Base-by-base conservation (phyloP, 768 basidiomycete species). In the Agaricus subrufescens region DNA sequence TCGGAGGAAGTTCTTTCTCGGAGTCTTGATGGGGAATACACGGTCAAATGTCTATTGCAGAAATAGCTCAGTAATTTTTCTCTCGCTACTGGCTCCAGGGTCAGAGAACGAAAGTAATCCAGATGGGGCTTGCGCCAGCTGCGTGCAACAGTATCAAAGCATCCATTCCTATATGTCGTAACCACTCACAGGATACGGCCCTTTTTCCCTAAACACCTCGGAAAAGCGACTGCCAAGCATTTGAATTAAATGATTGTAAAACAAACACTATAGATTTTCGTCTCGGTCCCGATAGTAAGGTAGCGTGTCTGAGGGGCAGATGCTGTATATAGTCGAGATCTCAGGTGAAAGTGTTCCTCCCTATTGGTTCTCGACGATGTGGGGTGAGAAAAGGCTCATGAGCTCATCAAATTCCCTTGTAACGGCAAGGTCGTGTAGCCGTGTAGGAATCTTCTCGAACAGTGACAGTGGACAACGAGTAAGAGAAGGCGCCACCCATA, bases 1-100 rank as follows among this genome's bases (percentile, higher is more conserved):
- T 38, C 25, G 53, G 53, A 54, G 53, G 53, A 54, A 46, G 34
- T 46, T 46, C 53, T 46, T 47, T 37, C 37, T 46, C 53, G 39
- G 39, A 40, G 12, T 15, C 15, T 39, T 19, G 19, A 30, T 39
- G 11, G 43, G n/a, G 46, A 40, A 8, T 49, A 55, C 54, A 55
- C 49, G 55, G 15, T 37, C 25, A 19, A 26, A 40, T 19, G 30
- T 12, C 12, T 10, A 9, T 37, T 30, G 38, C 31, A 37, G 12
- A 3, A 11, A 19, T 4, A 2, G 15, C 25, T 44, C 23, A n/a
- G 49, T 23, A 56, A 50, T 56, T 47, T 46, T 31, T 55, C 42
- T 47, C 54, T 48, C 25, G 27, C 15, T 25, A 10, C 40, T 48
- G 54, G 55, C 31, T 27, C 47, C 40, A 40, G 34, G 15, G 40